These are phyloP conservation scores for Fusarium foetens DNA, from an alignment of 2,329 filamentous ascomycete species.

Conservation along the genomic window DNA sequence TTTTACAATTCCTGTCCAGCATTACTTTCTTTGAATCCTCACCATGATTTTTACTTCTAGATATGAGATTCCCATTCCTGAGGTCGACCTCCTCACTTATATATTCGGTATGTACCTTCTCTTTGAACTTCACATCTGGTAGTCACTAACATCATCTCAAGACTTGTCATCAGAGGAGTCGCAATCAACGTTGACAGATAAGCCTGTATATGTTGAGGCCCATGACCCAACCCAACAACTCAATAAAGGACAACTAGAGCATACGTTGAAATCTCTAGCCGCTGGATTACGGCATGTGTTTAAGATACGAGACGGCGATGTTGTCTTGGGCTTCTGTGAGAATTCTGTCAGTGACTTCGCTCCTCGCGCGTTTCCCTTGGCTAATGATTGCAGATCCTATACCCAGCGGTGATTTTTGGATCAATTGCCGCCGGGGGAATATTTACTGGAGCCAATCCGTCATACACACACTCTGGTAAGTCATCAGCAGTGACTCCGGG, in stretches of 20 bases:
- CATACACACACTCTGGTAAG: not conserved
- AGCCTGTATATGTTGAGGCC: not conserved
- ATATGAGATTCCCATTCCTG: not conserved
- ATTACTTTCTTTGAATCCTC: accelerated
- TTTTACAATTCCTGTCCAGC: accelerated
- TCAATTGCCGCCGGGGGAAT: slow-evolving; percentile 2
- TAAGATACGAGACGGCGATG: not conserved
- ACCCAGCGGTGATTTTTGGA: not conserved
- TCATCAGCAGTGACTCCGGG: no score
- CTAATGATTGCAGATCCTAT: not conserved
- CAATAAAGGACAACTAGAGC: accelerated
- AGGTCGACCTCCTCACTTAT: not conserved
- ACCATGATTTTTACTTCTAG: not conserved
- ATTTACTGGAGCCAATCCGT: slow-evolving; percentile 12
- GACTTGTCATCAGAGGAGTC: not conserved
- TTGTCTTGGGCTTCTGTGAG: not conserved
- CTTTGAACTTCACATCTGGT: accelerated
- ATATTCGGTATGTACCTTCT: not conserved
- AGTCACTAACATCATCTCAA: not conserved
- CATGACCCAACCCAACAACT: not conserved
- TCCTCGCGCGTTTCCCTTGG: accelerated
- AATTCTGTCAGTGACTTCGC: not conserved
- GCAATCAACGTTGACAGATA: not conserved
- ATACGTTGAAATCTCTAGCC: not conserved
- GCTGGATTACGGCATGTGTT: not conserved